Evolutionary conservation across 2,329 filamentous ascomycete genomes (phyloP).

Genomic region (Ophiosphaerella narmari): DNA sequence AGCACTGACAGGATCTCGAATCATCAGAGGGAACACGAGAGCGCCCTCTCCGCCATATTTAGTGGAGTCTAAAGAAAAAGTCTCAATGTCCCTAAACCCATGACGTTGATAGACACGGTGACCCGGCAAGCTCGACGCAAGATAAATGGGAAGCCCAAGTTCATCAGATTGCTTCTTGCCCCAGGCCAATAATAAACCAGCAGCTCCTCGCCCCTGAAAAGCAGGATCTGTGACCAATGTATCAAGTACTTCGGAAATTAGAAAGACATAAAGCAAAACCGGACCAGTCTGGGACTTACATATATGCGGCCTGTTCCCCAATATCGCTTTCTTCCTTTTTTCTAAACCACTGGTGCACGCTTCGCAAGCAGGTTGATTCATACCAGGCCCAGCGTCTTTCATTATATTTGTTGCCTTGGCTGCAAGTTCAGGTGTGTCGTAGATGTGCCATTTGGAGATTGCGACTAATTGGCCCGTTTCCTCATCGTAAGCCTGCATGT

Average conservation of each 20-base stretch:
- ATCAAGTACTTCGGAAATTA: constrained; percentile 27
- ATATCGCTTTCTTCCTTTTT: constrained; percentile 20
- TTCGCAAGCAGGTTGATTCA: constrained; percentile 29
- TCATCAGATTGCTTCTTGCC: constrained; percentile 28
- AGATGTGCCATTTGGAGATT: constrained; percentile 38
- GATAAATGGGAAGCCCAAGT: constrained; percentile 26
- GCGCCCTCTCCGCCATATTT: constrained; percentile 15
- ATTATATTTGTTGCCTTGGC: constrained; percentile 13
- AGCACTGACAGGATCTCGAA: constrained; percentile 13
- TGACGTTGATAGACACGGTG: constrained; percentile 31
- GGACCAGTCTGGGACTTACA: constrained; percentile 20
- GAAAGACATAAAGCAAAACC: not conserved
- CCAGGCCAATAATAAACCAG: constrained; percentile 25
- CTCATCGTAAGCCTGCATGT: constrained; percentile 32
- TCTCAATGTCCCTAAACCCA: constrained; percentile 29
- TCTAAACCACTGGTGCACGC: constrained; percentile 27
- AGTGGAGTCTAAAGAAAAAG: constrained; percentile 20
- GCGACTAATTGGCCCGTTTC: constrained; percentile 30
- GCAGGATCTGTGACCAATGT: constrained; percentile 34
- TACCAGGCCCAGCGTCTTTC: constrained; percentile 16
- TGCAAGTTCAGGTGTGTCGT: constrained; percentile 20
- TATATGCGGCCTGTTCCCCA: constrained; percentile 28
- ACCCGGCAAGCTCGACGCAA: constrained; percentile 28
- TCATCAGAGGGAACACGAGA: constrained; percentile 30
- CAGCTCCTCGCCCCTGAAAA: constrained; percentile 30